Conservation (phyloP, 176 grass and related monocot genomes). For the Alopecurus myosuroides region DNA sequence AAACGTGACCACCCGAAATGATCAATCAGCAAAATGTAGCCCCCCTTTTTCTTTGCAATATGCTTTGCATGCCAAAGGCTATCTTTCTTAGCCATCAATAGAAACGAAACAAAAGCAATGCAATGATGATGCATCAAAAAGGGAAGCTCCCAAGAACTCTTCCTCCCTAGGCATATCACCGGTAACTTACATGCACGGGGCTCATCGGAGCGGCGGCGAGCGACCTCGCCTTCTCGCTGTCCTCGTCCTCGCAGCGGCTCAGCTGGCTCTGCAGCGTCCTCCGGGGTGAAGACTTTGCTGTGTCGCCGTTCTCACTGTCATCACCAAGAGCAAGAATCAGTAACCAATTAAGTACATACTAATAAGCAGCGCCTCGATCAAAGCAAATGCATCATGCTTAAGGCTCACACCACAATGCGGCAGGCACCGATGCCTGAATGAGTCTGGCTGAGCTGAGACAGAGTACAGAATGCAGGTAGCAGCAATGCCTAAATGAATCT, state of each 20-base stretch:
- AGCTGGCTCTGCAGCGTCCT: conserved; percentile 70
- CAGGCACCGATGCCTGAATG: not conserved
- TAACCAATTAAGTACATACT: not conserved
- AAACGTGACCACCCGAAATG: conserved; percentile 6
- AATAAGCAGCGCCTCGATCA: not conserved
- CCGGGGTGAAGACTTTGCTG: conserved; percentile 18
- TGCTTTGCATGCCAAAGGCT: conserved; percentile 34
- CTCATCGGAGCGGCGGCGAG: conserved; percentile 32
- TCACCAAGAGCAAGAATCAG: conserved; percentile 36
- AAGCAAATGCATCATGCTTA: conserved; percentile 13
- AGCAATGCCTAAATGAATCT: conserved; percentile 29
- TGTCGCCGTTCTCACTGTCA: conserved; percentile 38
- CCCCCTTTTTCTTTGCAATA: conserved; percentile 24
- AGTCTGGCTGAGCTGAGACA: not conserved
- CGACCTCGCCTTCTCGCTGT: conserved; percentile 40
- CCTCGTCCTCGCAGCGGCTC: conserved; percentile 57
- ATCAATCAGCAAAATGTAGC: conserved; percentile 19
- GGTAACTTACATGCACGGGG: conserved; percentile 58
- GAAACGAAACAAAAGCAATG: conserved; percentile 38
- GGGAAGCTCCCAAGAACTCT: conserved; percentile 16
- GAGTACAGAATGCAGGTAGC: conserved; percentile 6
- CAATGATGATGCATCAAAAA: conserved; percentile 21
- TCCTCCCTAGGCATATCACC: not conserved
- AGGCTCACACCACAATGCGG: conserved; percentile 12
- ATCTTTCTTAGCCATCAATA: conserved; percentile 38